Conservation (phyloP, 2,329 filamentous ascomycete species). For the Neoascochyta sp. region DNA sequence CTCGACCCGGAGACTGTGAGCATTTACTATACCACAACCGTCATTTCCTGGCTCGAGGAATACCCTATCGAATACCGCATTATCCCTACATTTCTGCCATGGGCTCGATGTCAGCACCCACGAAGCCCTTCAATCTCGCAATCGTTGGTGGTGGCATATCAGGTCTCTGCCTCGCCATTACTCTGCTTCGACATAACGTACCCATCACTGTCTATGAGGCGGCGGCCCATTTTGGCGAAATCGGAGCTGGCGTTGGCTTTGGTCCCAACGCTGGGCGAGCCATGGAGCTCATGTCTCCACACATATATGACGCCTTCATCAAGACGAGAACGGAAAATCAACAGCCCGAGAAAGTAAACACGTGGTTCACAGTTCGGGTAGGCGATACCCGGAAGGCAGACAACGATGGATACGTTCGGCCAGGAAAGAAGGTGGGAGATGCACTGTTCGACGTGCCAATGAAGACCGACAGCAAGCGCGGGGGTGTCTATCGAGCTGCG, state of each 20-base stretch:
- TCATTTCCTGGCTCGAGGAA: too few relatives aligned
- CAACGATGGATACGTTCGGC: conserved; percentile 25
- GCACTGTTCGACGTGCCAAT: conserved; percentile 27
- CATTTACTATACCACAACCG: too few relatives aligned
- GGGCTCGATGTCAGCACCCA: conserved; percentile 12
- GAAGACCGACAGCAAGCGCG: conserved; percentile 23
- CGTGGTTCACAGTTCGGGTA: conserved; percentile 32
- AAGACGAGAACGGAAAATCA: conserved; percentile 42
- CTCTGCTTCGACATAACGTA: conserved; percentile 47
- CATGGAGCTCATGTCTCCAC: conserved; percentile 52
- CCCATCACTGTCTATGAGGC: conserved; percentile 55
- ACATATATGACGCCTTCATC: conserved; percentile 39
- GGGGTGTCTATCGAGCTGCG: conserved; percentile 47
- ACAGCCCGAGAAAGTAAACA: conserved; percentile 17
- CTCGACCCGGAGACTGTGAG: too few relatives aligned
- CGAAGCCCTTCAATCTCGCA: conserved; percentile 48
- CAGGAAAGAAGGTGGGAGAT: conserved; percentile 31
- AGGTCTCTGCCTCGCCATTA: conserved; percentile 54
- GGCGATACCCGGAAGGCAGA: conserved; percentile 32
- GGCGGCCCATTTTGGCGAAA: conserved; percentile 53
- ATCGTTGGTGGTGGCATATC: conserved; percentile 60
- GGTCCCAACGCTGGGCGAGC: conserved; percentile 55
- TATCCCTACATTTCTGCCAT: conserved; percentile 15
- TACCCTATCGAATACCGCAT: neutral
- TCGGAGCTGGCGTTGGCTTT: conserved; percentile 57